Evolutionary conservation across 2,329 filamentous ascomycete genomes (phyloP).

Genomic region (Lachnellula occidentalis): DNA sequence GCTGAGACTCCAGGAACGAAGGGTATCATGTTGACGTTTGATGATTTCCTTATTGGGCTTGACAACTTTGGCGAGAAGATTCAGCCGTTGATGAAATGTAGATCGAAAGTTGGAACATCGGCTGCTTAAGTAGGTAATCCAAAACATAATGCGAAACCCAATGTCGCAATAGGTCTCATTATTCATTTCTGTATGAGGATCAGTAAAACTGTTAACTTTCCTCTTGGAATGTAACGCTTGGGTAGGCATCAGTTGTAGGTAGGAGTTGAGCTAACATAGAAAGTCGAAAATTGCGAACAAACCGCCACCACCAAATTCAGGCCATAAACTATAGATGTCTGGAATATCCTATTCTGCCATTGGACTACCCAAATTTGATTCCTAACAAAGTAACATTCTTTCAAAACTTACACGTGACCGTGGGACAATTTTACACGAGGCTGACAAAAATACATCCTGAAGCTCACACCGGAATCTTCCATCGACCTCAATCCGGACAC

Average conservation of each 20-base stretch:
- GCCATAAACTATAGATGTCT: too few species aligned
- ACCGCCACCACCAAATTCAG: too few species aligned
- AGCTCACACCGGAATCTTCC: background rate
- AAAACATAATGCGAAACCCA: background rate
- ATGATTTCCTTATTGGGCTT: conserved; percentile 30
- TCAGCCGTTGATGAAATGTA: conserved; percentile 33
- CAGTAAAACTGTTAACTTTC: too few species aligned
- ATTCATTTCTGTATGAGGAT: too few species aligned
- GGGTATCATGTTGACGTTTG: conserved; percentile 33
- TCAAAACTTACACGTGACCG: background rate
- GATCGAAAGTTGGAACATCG: conserved; percentile 10
- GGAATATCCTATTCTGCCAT: too few species aligned
- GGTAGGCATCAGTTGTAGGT: too few species aligned
- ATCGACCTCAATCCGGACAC: background rate
- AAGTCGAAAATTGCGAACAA: too few species aligned
- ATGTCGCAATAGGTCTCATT: too few species aligned
- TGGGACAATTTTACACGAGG: background rate
- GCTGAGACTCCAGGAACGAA: conserved; percentile 30
- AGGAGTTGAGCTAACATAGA: too few species aligned
- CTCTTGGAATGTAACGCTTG: too few species aligned
- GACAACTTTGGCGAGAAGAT: conserved; percentile 31
- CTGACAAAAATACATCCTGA: conserved; percentile 3
- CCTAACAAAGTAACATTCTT: too few species aligned
- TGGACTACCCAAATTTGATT: too few species aligned
- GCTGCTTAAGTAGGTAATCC: background rate